Evolutionary conservation across 495 filamentous ascomycete genomes (phyloP), one percentile per base, ranked within the genome.

Genomic region (Xylaria longipes): DNA sequence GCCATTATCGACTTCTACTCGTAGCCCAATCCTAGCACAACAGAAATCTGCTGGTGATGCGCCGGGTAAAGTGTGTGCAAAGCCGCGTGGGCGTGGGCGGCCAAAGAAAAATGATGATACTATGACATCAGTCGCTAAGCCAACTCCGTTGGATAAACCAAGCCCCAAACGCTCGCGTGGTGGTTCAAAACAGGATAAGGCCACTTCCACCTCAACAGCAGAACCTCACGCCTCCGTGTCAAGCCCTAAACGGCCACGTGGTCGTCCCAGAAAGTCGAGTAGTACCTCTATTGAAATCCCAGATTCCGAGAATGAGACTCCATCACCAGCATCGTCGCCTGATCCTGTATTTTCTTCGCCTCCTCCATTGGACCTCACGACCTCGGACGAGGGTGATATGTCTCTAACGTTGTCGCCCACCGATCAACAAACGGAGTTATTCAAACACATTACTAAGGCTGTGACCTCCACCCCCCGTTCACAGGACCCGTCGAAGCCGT

Each of bases 391-490:
- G 22, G 76, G 76, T 25, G 83, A 86, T 50, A 68, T 78, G 65
- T 84, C 84, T 0, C 71, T 85, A 2, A 43, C 82, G 0, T 52
- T 73, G 29, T 76, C 75, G 56, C 80, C 81, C 2, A 82, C 82
- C 0, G 71, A 67, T 29, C 75, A 83, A 50, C 81, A 86, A 57
- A 43, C 80, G 3, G 78, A 83, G 22, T 69, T 94, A 20, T 90
- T 89, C 74, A 74, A 73, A 9, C 84, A 86, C 71, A 93, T 97
- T 67, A 93, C 91, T 3, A 82, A 84, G 48, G 90, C 91, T 8
- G 84, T 97, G 50, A 87, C 76, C 8, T 80, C 77, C 9, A 82
- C 81, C 71, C 85, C 83, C 37, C 87, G 75, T 69, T 88, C 84
- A 20, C 86, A 77, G 52, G 82, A 87, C 76, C 84, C 80, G 6